Base-by-base conservation (phyloP, 768 basidiomycete genomes). In the Lentinula aciculospora region DNA sequence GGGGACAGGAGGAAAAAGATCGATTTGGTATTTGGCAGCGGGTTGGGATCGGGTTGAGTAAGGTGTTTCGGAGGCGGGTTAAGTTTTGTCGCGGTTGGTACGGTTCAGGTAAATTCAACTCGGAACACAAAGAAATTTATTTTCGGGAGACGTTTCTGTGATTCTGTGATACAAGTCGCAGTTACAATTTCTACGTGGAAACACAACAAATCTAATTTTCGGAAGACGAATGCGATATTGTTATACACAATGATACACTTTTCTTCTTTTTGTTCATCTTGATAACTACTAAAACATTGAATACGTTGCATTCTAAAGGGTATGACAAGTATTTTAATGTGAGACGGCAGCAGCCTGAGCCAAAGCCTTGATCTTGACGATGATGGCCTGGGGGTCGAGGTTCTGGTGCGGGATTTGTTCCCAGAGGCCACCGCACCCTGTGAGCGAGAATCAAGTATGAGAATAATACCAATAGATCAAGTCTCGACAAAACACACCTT, bases 381-480 rank as follows among this genome's bases (percentile, higher is more conserved):
- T 69, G 60, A 82, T 82, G n/a, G 79, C 79, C 69, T 88, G 80
- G 27, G 90, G 80, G 66, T 88, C 91, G n/a, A 94, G 79, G 40
- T 83, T 82, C 71, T 94, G 92, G 73, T 81, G 76, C 32, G 86
- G 86, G 68, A 94, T 89, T 74, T 92, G 91, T 71, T 94, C 92
- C 74, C 83, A 82, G 57, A 94, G 74, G 53, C 92, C 92, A 66
- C 81, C 82, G 59, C 79, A 85, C 7, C 59, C 47, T 57, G 36
- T 29, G 28, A 21, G 8, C 12, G 53, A 60, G n/a, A 15, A 29
- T 36, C 6, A 55, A 54, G 39, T 50, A 57, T 28, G 37, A 79
- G 64, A 49, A 66, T 50, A 55, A 51, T 13, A 40, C 25, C 27
- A 48, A 12, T 47, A 15, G 46, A 39, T 19, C 45, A 17, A 15